Conservation (phyloP, 139 green algal genomes). For the Coelastrella sp. region DNA sequence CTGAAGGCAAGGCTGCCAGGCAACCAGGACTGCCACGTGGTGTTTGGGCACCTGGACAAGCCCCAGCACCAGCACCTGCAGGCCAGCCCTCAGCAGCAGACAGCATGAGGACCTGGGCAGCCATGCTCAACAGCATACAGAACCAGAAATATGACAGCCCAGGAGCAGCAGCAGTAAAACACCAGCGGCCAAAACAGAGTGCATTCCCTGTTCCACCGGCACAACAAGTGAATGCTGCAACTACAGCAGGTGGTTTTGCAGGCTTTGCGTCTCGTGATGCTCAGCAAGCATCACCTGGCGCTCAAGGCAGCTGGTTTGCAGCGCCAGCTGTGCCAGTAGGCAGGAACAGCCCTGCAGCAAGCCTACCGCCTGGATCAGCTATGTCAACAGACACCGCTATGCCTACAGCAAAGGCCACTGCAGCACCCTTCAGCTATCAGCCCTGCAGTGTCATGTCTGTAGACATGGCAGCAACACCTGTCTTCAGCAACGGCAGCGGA, state of each 20-base stretch:
- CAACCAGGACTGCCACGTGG: not conserved
- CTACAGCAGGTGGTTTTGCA: not conserved
- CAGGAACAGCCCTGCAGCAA: constrained; percentile 10
- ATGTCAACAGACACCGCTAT: constrained; percentile 23
- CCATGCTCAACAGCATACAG: constrained; percentile 39
- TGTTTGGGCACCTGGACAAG: not conserved
- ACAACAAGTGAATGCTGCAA: not conserved
- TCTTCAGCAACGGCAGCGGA: not conserved
- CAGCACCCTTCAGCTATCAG: constrained; percentile 6
- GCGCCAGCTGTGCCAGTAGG: not conserved
- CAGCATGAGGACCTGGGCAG: constrained; percentile 28
- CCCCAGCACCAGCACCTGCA: not conserved
- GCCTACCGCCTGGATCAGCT: constrained; percentile 12
- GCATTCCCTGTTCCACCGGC: not conserved
- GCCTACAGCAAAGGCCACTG: not conserved
- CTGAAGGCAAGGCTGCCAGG: not conserved
- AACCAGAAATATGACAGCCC: constrained; percentile 29
- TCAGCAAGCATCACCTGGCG: not conserved
- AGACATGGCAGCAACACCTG: constrained; percentile 9
- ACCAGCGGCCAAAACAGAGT: no score
- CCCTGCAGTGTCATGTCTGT: constrained; percentile 38
- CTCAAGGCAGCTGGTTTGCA: not conserved
- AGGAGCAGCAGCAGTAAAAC: constrained; percentile 19
- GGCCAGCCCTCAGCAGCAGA: not conserved
- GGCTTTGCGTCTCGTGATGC: not conserved